Evolutionary conservation across 225 moss, liverwort and hornwort genomes (phyloP).

Genomic region (Thuidium tamariscinum): DNA sequence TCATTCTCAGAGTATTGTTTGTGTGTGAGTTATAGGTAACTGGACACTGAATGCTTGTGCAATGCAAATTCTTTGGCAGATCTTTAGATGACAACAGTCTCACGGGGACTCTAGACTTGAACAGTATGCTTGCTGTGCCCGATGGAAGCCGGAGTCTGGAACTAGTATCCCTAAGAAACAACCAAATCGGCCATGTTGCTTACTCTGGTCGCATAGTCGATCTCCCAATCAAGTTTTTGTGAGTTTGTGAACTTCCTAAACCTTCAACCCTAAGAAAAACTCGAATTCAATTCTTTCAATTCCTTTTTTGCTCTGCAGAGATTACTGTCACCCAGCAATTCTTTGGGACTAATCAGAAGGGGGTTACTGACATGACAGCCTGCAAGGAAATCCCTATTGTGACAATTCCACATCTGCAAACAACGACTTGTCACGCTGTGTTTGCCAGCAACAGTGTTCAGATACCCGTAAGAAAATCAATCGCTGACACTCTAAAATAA

Average conservation of each 20-base stretch:
- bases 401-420: neutral
- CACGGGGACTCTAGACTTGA: constrained; percentile 3
- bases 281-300: neutral
- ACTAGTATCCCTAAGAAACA: neutral
- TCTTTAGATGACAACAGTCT: constrained; percentile 7
- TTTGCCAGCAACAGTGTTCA: constrained; percentile 2
- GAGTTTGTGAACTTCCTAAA: neutral
- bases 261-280: no score
- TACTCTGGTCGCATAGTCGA: neutral
- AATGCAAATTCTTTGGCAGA: neutral
- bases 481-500: neutral
- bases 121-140: neutral
- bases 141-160: neutral
- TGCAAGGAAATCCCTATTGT: constrained; percentile 6
- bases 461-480: constrained; percentile 2
- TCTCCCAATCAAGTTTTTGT: neutral
- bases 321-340: no score
- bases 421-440: constrained; percentile 11
- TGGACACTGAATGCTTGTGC: neutral
- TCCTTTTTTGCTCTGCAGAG: neutral
- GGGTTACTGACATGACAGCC: neutral
- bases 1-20: no score
- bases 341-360: neutral
- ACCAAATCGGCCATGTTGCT: neutral
- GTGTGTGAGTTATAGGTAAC: neutral